Conservation (phyloP, 2,329 filamentous ascomycete genomes). For the Fusarium kyushuense region DNA sequence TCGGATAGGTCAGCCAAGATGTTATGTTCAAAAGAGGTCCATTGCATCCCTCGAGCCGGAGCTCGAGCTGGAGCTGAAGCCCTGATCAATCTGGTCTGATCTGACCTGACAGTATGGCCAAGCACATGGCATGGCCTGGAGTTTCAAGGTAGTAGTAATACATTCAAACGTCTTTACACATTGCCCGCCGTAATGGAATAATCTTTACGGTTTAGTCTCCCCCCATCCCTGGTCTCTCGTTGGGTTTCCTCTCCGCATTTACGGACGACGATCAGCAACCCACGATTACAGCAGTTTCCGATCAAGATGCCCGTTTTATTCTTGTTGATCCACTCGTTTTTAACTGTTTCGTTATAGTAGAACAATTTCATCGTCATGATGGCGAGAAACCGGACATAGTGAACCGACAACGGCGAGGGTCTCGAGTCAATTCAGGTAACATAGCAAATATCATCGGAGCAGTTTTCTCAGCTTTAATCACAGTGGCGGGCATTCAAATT, state of each 20-base stretch:
- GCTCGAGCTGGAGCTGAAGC: conserved; percentile 23
- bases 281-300: conserved; percentile 18
- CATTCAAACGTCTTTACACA: conserved; percentile 40
- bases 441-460: background rate
- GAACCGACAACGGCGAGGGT: conserved; percentile 15
- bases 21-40: background rate
- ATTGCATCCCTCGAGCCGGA: background rate
- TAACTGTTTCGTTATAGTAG: background rate
- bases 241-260: conserved; percentile 31
- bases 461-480: conserved; percentile 5
- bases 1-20: conserved; percentile 8
- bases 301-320: conserved; percentile 27
- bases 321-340: conserved; percentile 3
- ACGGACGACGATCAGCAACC: conserved; percentile 27
- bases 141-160: conserved; percentile 37
- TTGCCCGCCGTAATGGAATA: conserved; percentile 37
- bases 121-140: conserved; percentile 1
- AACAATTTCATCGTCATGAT: conserved; percentile 12
- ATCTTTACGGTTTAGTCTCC: conserved; percentile 14
- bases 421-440: background rate
- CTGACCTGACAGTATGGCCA: background rate
- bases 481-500: conserved; percentile 13
- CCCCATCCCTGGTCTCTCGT: background rate
- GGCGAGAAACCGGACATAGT: background rate
- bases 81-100: conserved; percentile 16